phyloP scores from a whole-genome alignment of 768 basidiomycete species.

The Rubroboletus pulcherrimus region DNA sequence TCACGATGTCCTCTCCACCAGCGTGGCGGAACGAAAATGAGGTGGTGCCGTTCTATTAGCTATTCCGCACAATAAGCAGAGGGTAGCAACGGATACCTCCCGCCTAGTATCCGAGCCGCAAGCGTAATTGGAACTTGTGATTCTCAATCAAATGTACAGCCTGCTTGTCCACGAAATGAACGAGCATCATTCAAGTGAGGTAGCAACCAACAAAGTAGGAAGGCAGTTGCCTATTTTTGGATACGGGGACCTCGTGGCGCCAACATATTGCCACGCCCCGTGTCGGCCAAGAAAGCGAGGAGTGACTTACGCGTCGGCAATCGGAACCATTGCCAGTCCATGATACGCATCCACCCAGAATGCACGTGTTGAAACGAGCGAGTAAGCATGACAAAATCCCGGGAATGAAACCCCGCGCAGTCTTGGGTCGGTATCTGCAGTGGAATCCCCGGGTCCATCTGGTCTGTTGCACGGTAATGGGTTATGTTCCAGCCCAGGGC shows the following conservation, averaged over 20 bases:
- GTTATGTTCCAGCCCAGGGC: constrained; percentile 1
- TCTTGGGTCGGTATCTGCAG: constrained; percentile 1
- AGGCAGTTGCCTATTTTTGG: constrained; percentile 7
- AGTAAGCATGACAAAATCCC: constrained; percentile 38
- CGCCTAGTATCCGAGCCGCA: constrained; percentile 1
- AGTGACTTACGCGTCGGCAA: constrained; percentile 70
- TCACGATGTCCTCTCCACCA: neutral
- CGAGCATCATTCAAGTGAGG: constrained; percentile 6
- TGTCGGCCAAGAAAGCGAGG: constrained; percentile 1
- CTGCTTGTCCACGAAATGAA: constrained; percentile 14
- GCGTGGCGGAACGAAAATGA: neutral
- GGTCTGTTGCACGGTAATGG: neutral
- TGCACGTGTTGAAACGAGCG: constrained; percentile 75
- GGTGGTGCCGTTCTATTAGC: constrained; percentile 2
- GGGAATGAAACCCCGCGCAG: constrained; percentile 19
- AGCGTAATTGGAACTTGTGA: constrained; percentile 12
- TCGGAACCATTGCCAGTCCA: constrained; percentile 77
- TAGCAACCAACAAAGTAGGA: constrained; percentile 12
- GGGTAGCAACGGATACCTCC: constrained; percentile 21
- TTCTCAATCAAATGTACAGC: constrained; percentile 17
- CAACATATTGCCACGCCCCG: constrained; percentile 1
- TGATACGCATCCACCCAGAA: constrained; percentile 84
- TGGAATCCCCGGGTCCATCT: neutral
- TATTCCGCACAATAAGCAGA: constrained; percentile 6
- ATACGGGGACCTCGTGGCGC: constrained; percentile 18